Base-by-base conservation (phyloP, 805 yeast genomes). In the Saturnispora sekii region DNA sequence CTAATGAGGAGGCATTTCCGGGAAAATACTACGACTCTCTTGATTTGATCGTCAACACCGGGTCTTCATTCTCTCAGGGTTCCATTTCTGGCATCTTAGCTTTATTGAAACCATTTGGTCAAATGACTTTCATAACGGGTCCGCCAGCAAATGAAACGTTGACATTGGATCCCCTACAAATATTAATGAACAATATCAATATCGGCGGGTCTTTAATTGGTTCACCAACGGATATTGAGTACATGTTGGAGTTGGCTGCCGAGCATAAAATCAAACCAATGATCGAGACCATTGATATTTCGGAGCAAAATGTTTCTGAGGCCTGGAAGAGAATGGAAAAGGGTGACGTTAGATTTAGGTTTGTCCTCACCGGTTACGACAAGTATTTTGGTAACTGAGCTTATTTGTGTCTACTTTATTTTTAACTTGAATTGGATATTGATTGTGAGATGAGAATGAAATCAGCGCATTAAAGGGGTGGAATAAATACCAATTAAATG, bases 301-400 rank as follows among this genome's bases (percentile, higher is more conserved):
- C 59, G 45, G 75, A 63, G 51, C 64, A 60, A 35, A 65, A 64
- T 50, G 67, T 70, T 32, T 54, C 60, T 9, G 54, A 57, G 33
- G 77, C 71, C 1, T 72, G 72, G 61, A 60, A 64, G 32, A 69
- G 74, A 59, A 61, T 70, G 57, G 63, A 64, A 28, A 52, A 62
- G 5, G 75, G 75, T 53, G 76, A 74, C 48, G 73, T 71, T 14
- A 69, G 68, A 52, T 74, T 70, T 56, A 69, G 79, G 63, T 71
- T 71, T 51, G 74, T 72, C n/a, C 65, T 75, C 48, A 68, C 72
- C 31, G 70, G 68, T 31, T 73, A 60, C 51, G 73, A 69, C 51
- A 64, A 72, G 51, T 32, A 17, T 21, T 51, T 49, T 16, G 33
- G 26, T 6, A 21, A 5, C 26, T 21, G 6, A 21, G 7, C 8